Base-by-base conservation (phyloP, 2,329 filamentous ascomycete genomes). In the Lasiodiplodia hormozganensis region DNA sequence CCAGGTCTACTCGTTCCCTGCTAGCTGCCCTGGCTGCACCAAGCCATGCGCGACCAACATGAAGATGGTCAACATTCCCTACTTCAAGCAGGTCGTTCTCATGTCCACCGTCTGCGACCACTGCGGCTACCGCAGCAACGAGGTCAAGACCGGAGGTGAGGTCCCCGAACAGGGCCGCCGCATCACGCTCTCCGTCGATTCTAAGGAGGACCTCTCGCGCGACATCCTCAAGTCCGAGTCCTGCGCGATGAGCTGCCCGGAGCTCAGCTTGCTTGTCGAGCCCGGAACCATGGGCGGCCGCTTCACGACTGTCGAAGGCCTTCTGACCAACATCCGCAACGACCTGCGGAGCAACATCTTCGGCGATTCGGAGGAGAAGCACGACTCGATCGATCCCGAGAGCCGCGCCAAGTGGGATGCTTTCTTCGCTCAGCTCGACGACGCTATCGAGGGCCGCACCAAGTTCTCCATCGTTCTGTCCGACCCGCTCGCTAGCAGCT, bases 31-130 rank as follows among this genome's bases (percentile, higher is more conserved):
- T 0, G 95, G 93, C 70, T 99, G 96, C 84, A 90, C 90, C 76
- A 92, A 92, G 80, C 83, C 89, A 4, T 97, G 94, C 82, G 89
- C 89, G 4, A 97, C 96, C 11, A 94, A 97, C 81, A 97, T 97
- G 93, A 97, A 97, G 85, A 97, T 97, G 90, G 93, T 98, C 68
- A 93, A 97, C 75, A 97, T 99, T 71, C 96, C 96, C 0, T 92
- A 97, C 82, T 99, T 99, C 84, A 97, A 97, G 82, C 93, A 98
- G 77, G 96, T 99, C 3, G 90, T 97, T 51, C 86, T 99, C 74
- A 98, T 97, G 92, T 94, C 90, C 73, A 98, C 95, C 2, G 90
- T 93, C 34, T 99, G 96, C 82, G 90, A 95, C 34, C 86, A 91
- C 79, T 99, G 96, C 78, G 95, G 95, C 69, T 97, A 98, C 84